These are phyloP conservation scores for Podaxis pistillaris DNA, from an alignment of 768 basidiomycete genomes.

Conservation along the genomic window DNA sequence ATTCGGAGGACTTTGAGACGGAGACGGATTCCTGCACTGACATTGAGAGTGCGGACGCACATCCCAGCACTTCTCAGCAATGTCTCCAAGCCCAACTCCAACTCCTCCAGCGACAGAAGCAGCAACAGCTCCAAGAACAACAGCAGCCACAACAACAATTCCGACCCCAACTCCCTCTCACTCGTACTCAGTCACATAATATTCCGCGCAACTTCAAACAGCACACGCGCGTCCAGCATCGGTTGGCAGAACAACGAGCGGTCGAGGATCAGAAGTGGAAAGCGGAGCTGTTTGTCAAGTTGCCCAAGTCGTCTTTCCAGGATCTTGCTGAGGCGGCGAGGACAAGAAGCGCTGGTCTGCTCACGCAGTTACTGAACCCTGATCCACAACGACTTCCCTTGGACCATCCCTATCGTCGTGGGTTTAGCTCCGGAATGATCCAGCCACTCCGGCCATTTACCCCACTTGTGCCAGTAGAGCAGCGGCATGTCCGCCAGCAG, in stretches of 20 bases:
- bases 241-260: conserved; percentile 33
- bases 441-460: conserved; percentile 18
- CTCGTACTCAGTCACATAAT: conserved; percentile 26
- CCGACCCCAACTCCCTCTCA: conserved; percentile 18
- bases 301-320: conserved; percentile 66
- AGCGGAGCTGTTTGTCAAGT: conserved; percentile 71
- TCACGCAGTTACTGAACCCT: conserved; percentile 73
- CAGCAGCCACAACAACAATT: conserved; percentile 16
- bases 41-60: background rate
- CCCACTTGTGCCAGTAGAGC: background rate
- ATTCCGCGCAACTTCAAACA: conserved; percentile 19
- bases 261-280: conserved; percentile 62
- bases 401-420: conserved; percentile 57
- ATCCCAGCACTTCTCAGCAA: background rate
- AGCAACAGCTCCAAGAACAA: conserved; percentile 6
- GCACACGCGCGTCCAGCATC: conserved; percentile 15
- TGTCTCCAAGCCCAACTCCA: background rate
- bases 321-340: conserved; percentile 36
- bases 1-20: conserved; percentile 12
- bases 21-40: conserved; percentile 11
- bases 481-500: conserved; percentile 2
- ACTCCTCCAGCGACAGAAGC: conserved; percentile 1
- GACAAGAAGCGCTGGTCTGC: conserved; percentile 47
- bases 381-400: conserved; percentile 58
- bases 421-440: conserved; percentile 49